Evolutionary conservation across 306 rosid species (phyloP).

Genomic region (Castanea mollissima): DNA sequence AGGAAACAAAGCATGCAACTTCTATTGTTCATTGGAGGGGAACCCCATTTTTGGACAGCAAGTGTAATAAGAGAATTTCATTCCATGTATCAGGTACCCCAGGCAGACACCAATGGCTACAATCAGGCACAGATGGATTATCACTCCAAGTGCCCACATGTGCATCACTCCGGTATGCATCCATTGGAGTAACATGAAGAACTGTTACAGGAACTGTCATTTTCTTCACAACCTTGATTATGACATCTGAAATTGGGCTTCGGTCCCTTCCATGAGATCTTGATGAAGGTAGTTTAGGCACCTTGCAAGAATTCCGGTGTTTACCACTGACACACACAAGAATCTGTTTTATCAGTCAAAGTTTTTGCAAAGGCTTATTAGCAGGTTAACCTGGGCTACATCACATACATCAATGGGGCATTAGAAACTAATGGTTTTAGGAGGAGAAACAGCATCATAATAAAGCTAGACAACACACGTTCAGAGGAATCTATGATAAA

Average conservation of each 20-base stretch:
- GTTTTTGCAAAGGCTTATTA: not conserved
- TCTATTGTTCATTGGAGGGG: slow-evolving; percentile 11
- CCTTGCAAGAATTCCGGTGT: slow-evolving; percentile 57
- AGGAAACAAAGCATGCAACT: not conserved
- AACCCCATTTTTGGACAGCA: slow-evolving; percentile 29
- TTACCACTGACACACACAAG: slow-evolving; percentile 53
- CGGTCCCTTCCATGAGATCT: slow-evolving; percentile 47
- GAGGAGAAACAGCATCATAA: too few species aligned
- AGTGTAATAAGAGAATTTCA: slow-evolving; percentile 68
- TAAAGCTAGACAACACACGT: too few species aligned
- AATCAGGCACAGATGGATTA: slow-evolving; percentile 75
- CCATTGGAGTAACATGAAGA: slow-evolving; percentile 72
- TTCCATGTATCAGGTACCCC: slow-evolving; percentile 99
- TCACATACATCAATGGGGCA: too few species aligned
- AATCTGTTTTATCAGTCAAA: slow-evolving; percentile 7
- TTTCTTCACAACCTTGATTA: slow-evolving; percentile 48
- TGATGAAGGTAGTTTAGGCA: slow-evolving; percentile 59
- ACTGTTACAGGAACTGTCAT: slow-evolving; percentile 50
- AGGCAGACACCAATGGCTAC: slow-evolving; percentile 99
- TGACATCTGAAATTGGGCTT: slow-evolving; percentile 59
- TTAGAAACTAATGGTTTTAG: too few species aligned
- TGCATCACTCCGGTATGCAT: slow-evolving; percentile 75
- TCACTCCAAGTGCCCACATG: slow-evolving; percentile 83
- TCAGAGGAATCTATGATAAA: too few species aligned
- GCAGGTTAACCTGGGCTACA: too few species aligned